Base-by-base conservation (phyloP, 2,329 filamentous ascomycete genomes). In the Xylaria sp. region DNA sequence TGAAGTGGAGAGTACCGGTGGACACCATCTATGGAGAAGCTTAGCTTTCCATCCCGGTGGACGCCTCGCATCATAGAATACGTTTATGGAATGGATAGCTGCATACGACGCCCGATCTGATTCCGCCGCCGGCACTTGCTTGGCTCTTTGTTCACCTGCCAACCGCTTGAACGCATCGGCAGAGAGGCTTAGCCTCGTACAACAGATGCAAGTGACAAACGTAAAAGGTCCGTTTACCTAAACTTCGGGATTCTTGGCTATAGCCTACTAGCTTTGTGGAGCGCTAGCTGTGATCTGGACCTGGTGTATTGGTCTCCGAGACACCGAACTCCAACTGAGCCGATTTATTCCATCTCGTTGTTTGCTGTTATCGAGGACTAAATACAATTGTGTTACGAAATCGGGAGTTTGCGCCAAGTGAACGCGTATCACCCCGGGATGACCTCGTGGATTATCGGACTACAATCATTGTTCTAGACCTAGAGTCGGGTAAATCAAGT, bases 1-100 rank as follows among this genome's bases (percentile, higher is more conserved):
- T 73, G 71, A 76, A 74, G 72, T 76, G 75, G 75, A 64, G 68
- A 66, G 59, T 2, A 23, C 50, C 54, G 37, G 44, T 12, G 13
- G 25, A 58, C 39, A 18, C 39, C 13, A 41, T 18, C 15, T 50
- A 56, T 28, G 15, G 39, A 48, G 8, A 64, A 51, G 52, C 52
- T 65, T 67, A 48, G 59, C 52, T 66, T 67, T 57, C 65, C 32
- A 50, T 46, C 57, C 58, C 44, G 56, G 60, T 61, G 25, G 56
- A 54, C 37, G 28, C 52, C 52, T 46, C 46, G 44, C 20, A 54
- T 54, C 55, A 50, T 32, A 60, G 20, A 7, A 15, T 7, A 18
- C 52, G 37, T 23, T 9, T 34, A 37, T 55, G 52, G 8, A 32
- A 41, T 15, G 39, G 37, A 48, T 61, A 18, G 44, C 34, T 55